phyloP scores from a whole-genome alignment of 805 yeast species.

The Diddensiella santjacobensis region DNA sequence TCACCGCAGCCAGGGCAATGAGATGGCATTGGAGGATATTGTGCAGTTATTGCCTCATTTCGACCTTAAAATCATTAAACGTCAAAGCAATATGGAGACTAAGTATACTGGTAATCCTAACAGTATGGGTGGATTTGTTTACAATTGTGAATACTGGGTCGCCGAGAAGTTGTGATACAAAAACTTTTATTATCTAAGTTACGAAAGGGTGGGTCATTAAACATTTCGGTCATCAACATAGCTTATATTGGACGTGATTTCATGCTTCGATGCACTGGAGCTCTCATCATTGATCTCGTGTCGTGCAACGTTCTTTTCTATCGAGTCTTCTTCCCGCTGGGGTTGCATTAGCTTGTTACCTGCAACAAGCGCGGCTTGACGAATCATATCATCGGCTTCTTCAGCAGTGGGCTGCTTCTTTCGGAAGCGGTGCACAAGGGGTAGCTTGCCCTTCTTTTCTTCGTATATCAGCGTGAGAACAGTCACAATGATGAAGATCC shows the following conservation, averaged over 20 bases:
- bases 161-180: no score
- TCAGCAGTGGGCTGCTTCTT: slow-evolving; percentile 34
- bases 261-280: background rate
- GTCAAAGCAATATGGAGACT: slow-evolving; percentile 43
- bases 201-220: no score
- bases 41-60: slow-evolving; percentile 41
- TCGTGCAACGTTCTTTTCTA: background rate
- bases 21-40: slow-evolving; percentile 55
- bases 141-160: slow-evolving; percentile 68
- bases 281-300: background rate
- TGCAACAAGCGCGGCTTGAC: slow-evolving; percentile 22
- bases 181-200: no score
- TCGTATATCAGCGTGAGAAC: slow-evolving; percentile 67
- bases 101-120: slow-evolving; percentile 47
- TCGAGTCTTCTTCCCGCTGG: background rate
- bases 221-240: slow-evolving; percentile 1
- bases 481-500: slow-evolving; percentile 63
- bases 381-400: slow-evolving; percentile 23
- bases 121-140: slow-evolving; percentile 52
- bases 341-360: slow-evolving; percentile 9
- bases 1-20: slow-evolving; percentile 45
- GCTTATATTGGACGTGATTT: background rate
- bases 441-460: slow-evolving; percentile 82
- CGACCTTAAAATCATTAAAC: slow-evolving; percentile 50
- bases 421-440: slow-evolving; percentile 44